Base-by-base conservation (phyloP, 1,139 yeast species). In the Ogataea hybrid region DNA sequence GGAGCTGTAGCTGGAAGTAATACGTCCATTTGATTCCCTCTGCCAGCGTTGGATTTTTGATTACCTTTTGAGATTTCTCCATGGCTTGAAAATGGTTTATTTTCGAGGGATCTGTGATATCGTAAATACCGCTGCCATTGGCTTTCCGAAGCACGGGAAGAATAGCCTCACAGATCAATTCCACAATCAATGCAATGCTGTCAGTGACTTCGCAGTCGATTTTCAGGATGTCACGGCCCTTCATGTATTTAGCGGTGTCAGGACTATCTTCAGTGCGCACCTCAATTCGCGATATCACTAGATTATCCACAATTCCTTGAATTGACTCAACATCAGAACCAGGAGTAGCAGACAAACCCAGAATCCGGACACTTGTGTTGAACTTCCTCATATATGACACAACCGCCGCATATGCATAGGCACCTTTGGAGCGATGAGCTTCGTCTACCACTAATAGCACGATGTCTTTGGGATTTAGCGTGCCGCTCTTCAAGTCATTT, bases 261-360 rank as follows among this genome's bases (percentile, higher is more conserved):
- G 79, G 71, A 52, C 94, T 84, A 35, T 77, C 77, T 57, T 94
- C 98, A 0, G 96, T 86, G 47, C 97, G 68, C 16, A 90, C 79
- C 60, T 90, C 97, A 30, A 90, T 81, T 42, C 74, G 75, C 0
- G 96, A 82, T 2, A 94, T 84, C 36, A 66, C 65, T 46, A 94
- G 65, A 54, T 87, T 87, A 42, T 78, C 74, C 2, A 92, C 80
- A 27, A 92, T 82, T 41, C 79, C 84, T 60, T 94, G 97, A 0
- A 94, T 95, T 1, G 94, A 89, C 46, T 86, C 96, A 1, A 88
- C 75, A 43, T 84, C 84, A 0, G 95, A 71, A 0, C 95, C 90
- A 0, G 99, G 99, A 0, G 99, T 94, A 0, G 99, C 99, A 0
- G 98, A 89, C 48, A 94, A 68, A 0, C 96, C 97, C 39, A 92